Conservation (phyloP, 148 eudicot genomes). For the Agrostemma githago region DNA sequence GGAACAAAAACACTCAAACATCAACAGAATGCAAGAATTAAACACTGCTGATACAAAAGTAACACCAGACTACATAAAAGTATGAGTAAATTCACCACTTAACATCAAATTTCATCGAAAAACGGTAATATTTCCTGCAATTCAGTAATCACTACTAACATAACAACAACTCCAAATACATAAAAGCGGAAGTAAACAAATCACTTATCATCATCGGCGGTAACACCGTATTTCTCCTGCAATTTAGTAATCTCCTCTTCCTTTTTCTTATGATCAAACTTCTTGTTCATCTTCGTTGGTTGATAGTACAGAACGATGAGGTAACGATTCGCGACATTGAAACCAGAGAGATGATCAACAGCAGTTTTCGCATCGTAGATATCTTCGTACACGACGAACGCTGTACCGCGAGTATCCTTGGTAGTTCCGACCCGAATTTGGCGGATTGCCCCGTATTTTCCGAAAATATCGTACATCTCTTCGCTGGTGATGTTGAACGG, state of each 20-base stretch:
- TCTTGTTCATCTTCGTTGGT: constrained; percentile 80
- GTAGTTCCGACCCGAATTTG: constrained; percentile 64
- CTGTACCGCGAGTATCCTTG: constrained; percentile 75
- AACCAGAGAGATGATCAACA: constrained; percentile 72
- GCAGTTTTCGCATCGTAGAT: constrained; percentile 82
- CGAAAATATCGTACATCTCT: constrained; percentile 88
- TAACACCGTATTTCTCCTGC: constrained; percentile 78
- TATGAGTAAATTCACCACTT: too few species aligned
- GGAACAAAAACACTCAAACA: too few species aligned
- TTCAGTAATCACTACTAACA: too few species aligned
- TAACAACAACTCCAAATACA: too few species aligned
- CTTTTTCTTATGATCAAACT: constrained; percentile 67
- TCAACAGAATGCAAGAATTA: too few species aligned
- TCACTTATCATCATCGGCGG: constrained; percentile 53
- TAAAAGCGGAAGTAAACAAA: not conserved
- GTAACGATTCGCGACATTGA: constrained; percentile 74
- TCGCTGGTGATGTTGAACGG: constrained; percentile 83
- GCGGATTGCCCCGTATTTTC: constrained; percentile 75
- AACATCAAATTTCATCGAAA: too few species aligned
- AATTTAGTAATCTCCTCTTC: constrained; percentile 62
- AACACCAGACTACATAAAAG: too few species aligned
- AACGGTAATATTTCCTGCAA: too few species aligned
- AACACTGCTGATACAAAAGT: too few species aligned
- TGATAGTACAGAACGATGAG: constrained; percentile 70
- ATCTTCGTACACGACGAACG: constrained; percentile 75